Conservation (phyloP, 345 rosid species). For the Laguncularia racemosa region DNA sequence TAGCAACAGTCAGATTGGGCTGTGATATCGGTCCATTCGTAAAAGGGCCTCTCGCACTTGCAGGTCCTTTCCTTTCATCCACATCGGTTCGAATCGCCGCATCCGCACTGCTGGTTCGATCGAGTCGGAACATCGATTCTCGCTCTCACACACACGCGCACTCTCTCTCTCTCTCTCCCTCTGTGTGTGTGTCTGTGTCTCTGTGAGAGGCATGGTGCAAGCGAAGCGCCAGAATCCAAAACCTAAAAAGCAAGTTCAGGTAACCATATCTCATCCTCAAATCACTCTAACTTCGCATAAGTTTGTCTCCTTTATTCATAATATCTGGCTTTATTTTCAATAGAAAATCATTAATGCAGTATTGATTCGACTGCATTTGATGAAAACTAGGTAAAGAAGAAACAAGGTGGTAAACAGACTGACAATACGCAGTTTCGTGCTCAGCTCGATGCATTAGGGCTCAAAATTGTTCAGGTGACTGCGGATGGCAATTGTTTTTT, state of each 20-base stretch:
- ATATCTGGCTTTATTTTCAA: background rate
- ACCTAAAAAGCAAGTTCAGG: constrained; percentile 49
- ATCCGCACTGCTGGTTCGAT: background rate
- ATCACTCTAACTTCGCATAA: background rate
- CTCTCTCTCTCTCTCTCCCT: background rate
- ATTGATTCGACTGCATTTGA: background rate
- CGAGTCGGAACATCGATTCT: no score
- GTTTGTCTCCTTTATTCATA: background rate
- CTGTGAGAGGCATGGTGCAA: constrained; percentile 50
- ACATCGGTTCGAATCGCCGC: background rate
- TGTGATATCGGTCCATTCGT: no score
- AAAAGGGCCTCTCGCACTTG: no score
- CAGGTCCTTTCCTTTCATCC: background rate
- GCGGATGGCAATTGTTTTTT: constrained; percentile 96
- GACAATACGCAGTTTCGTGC: constrained; percentile 49
- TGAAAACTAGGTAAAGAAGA: constrained; percentile 45
- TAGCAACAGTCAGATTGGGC: no score
- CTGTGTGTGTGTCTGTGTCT: no score
- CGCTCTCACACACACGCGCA: no score
- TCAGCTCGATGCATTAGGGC: constrained; percentile 67
- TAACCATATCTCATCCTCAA: constrained; percentile 11
- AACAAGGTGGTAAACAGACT: constrained; percentile 47
- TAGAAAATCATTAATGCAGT: background rate
- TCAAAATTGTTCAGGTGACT: constrained; percentile 66
- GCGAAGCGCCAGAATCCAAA: constrained; percentile 58